Conservation (phyloP, 345 rosid species). For the Hirschfeldia incana region DNA sequence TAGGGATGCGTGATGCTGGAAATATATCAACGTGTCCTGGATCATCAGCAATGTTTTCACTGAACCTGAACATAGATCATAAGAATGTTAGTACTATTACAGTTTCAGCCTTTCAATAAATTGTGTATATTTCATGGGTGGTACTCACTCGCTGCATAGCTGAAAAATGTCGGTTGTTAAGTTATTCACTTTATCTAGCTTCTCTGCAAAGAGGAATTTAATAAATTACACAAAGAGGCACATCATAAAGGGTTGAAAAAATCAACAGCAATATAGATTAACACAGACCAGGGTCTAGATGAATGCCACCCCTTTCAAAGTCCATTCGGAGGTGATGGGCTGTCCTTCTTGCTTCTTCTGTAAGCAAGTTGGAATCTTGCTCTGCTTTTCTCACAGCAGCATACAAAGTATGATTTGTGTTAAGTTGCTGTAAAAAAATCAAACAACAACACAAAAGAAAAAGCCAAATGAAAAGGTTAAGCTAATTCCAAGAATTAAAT, state of each 20-base stretch:
- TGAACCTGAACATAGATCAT: slow-evolving; percentile 54
- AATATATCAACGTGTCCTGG: slow-evolving; percentile 86
- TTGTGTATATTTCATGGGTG: not conserved
- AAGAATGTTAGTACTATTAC: slow-evolving; percentile 12
- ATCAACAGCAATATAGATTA: not conserved
- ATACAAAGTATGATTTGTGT: slow-evolving; percentile 76
- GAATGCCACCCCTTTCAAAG: slow-evolving; percentile 96
- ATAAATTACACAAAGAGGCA: not conserved
- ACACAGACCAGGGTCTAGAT: slow-evolving; percentile 64
- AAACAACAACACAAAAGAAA: slow-evolving; percentile 25
- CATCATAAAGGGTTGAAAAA: slow-evolving; percentile 7
- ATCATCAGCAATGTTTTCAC: slow-evolving; percentile 69
- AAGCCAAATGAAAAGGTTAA: not conserved
- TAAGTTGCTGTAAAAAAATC: slow-evolving; percentile 57
- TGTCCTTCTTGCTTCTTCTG: slow-evolving; percentile 81
- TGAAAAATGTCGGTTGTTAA: slow-evolving; percentile 59
- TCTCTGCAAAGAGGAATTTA: slow-evolving; percentile 51
- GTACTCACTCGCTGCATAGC: slow-evolving; percentile 75
- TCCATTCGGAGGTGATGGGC: slow-evolving; percentile 71
- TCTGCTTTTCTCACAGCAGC: slow-evolving; percentile 83
- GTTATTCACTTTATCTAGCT: slow-evolving; percentile 75
- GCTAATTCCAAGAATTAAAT: not conserved
- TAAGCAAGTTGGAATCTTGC: slow-evolving; percentile 61
- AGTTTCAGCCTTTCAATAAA: no score
- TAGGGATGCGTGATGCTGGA: slow-evolving; percentile 74